Evolutionary conservation across 257 asterid genomes (phyloP).

Genomic region (Misopates orontium): DNA sequence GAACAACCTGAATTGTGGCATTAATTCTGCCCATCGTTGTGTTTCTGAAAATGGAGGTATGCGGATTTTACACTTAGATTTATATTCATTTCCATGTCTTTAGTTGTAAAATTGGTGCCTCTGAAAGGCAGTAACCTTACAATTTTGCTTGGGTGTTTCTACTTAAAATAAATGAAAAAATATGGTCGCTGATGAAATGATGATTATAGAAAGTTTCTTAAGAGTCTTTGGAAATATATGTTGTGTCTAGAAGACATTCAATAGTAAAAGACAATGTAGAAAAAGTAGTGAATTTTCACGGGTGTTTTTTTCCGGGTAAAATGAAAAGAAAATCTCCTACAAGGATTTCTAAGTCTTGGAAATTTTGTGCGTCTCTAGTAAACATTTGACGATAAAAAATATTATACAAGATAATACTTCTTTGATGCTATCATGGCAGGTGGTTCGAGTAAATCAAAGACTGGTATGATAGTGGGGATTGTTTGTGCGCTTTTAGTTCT

Average conservation of each 20-base stretch:
- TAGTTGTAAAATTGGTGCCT: neutral
- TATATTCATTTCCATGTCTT: neutral
- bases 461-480: conserved; percentile 62
- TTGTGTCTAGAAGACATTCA: no score
- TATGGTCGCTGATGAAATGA: no score
- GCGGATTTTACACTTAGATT: conserved; percentile 9
- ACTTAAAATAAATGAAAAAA: no score
- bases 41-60: conserved; percentile 69
- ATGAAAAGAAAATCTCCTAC: neutral
- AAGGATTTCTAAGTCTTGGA: neutral
- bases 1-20: conserved; percentile 77
- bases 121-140: neutral
- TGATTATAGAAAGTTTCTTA: no score
- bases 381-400: neutral
- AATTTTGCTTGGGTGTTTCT: neutral
- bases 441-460: conserved; percentile 59
- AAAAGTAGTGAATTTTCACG: neutral
- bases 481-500: conserved; percentile 59
- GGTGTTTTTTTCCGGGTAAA: conserved; percentile 1
- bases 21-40: conserved; percentile 48
- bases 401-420: neutral
- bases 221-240: no score
- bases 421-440: conserved; percentile 43
- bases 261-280: no score
- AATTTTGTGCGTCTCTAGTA: neutral